Base-by-base conservation (phyloP, 805 yeast species). In the Pichia occidentalis region DNA sequence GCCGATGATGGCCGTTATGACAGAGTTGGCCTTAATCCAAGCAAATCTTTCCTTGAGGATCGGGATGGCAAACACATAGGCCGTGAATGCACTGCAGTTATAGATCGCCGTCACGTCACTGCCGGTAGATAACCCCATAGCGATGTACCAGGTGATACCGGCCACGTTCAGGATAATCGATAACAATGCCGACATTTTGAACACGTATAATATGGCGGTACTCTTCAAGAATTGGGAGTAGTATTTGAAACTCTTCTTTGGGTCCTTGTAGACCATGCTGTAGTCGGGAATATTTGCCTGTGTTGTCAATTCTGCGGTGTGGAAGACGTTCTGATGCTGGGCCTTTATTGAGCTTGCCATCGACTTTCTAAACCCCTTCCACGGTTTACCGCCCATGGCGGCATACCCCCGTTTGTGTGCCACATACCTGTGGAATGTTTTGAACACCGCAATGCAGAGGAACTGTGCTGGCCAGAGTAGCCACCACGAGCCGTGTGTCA, bases 51-150 rank as follows among this genome's bases (percentile, higher is more conserved):
- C 95, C 24, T 73, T 63, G 35, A 86, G 64, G 16, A 86, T 58
- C 1, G 87, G 84, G 20, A 86, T 77, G 4, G 94, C 85, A 59
- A 86, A 85, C 12, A 84, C 73, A 52, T 86, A 80, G 0, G 95
- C 95, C 4, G 88, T 80, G 56, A 86, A 86, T 0, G 95, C 94
- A 12, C 90, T 80, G 55, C 92, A 85, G 62, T 86, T 85, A 62
- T 85, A 86, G 43, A 85, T 85, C 3, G 95, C 95, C 2, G 95
- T 86, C 25, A 86, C 81, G 51, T 86, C 95, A 3, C 85, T 70
- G 0, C 94, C 85, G 21, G 87, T 81, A 1, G 95, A 78, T 53
- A 83, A 60, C 22, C 77, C 68, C 77, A 86, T 84, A 9, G 95
- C 82, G 13, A 83, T 71, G 54, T 85, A 86, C 95, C 95, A 85